phyloP scores from a whole-genome alignment of 2,329 filamentous ascomycete genomes.

The Stromatinia cepivora region DNA sequence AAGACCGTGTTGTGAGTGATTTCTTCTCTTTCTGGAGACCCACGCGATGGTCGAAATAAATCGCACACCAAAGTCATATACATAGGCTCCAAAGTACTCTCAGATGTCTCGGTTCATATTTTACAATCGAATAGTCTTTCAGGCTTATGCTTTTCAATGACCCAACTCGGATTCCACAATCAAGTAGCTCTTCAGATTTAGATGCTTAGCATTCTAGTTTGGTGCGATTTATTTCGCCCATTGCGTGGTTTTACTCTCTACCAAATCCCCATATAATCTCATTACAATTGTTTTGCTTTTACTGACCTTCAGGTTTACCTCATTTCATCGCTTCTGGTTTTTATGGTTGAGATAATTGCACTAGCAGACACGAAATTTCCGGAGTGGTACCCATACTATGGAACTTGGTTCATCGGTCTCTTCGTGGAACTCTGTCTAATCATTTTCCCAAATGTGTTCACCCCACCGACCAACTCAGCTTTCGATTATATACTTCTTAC shows the following conservation, averaged over 20 bases:
- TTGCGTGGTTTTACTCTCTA: background rate
- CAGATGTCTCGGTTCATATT: background rate
- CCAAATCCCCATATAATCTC: too few relatives aligned
- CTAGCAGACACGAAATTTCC: slow-evolving; percentile 52
- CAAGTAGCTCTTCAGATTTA: background rate
- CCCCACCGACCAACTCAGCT: slow-evolving; percentile 27
- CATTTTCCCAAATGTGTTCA: slow-evolving; percentile 40
- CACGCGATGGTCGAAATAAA: background rate
- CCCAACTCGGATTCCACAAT: background rate
- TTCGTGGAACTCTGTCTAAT: slow-evolving; percentile 54
- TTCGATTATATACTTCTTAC: slow-evolving; percentile 34
- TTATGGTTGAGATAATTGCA: slow-evolving; percentile 58
- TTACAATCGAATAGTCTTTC: background rate
- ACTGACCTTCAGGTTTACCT: slow-evolving; percentile 50
- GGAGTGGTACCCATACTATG: slow-evolving; percentile 64
- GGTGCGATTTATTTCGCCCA: background rate
- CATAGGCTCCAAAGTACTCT: background rate
- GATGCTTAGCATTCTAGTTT: too few relatives aligned
- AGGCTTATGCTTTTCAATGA: background rate
- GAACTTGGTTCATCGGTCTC: slow-evolving; percentile 60
- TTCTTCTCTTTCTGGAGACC: background rate
- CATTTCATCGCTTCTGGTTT: slow-evolving; percentile 63
- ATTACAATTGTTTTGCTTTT: background rate
- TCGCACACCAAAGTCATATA: too few relatives aligned
- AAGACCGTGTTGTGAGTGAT: slow-evolving; percentile 38